Evolutionary conservation across 805 yeast genomes (phyloP).

Genomic region (Hanseniaspora occidentalis): DNA sequence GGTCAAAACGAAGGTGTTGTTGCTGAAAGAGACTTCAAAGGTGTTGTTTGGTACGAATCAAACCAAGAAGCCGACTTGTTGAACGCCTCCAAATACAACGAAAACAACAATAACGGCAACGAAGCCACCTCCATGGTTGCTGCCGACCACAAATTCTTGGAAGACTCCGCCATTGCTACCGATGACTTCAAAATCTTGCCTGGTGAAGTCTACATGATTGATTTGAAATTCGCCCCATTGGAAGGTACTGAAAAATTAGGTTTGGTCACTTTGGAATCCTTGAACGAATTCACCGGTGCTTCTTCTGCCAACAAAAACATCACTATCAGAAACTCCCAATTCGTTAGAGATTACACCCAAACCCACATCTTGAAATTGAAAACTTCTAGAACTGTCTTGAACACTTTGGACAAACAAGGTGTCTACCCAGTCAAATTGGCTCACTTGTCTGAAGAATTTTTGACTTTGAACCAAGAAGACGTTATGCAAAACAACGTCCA

Average conservation of each 20-base stretch:
- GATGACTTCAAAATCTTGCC: conserved; percentile 60
- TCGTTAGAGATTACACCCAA: conserved; percentile 78
- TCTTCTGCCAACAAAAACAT: conserved; percentile 40
- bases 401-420: conserved; percentile 61
- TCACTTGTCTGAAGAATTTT: conserved; percentile 39
- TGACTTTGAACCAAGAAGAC: conserved; percentile 18
- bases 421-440: conserved; percentile 88
- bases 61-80: conserved; percentile 59
- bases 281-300: conserved; percentile 53
- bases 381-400: conserved; percentile 58
- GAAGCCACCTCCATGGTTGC: conserved; percentile 2
- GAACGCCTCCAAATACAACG: conserved; percentile 21
- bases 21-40: conserved; percentile 85
- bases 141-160: conserved; percentile 10
- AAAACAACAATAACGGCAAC: conserved; percentile 8
- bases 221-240: conserved; percentile 67
- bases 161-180: conserved; percentile 54
- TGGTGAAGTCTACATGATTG: conserved; percentile 82
- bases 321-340: conserved; percentile 56
- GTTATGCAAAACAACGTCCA: conserved; percentile 8
- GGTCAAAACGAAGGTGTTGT: conserved; percentile 92
- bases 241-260: conserved; percentile 45
- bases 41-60: conserved; percentile 77
- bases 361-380: conserved; percentile 63
- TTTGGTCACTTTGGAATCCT: conserved; percentile 50